These are phyloP conservation scores for Cryphonectria japonica DNA, from an alignment of 2,329 filamentous ascomycete species.

Conservation along the genomic window DNA sequence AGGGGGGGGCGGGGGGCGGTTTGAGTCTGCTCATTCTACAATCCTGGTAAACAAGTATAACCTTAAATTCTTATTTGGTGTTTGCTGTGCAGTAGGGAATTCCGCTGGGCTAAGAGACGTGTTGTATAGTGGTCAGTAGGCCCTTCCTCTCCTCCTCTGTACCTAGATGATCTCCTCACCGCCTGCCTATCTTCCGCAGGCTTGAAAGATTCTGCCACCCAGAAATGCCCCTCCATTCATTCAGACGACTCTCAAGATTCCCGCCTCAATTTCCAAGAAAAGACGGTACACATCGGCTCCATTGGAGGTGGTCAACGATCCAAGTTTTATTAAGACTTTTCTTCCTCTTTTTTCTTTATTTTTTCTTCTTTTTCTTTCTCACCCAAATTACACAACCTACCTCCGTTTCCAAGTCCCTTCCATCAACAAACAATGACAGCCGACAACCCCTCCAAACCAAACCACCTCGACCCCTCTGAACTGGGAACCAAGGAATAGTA, in stretches of 20 bases:
- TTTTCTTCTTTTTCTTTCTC: no score
- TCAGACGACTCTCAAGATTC: background rate
- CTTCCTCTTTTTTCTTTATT: background rate
- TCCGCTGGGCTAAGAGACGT: background rate
- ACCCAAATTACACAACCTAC: background rate
- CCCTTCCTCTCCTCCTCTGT: no score
- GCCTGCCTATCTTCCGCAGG: background rate
- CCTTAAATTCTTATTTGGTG: no score
- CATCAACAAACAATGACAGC: constrained; percentile 3
- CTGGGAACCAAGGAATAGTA: constrained; percentile 93
- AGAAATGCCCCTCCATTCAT: constrained; percentile 12
- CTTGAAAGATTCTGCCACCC: constrained; percentile 8
- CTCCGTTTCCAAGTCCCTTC: background rate
- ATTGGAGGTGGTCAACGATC: background rate
- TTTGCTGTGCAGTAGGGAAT: no score
- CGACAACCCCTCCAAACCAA: constrained; percentile 47
- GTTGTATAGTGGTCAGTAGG: background rate
- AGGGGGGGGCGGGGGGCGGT: no score
- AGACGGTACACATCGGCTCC: background rate
- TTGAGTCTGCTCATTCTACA: no score
- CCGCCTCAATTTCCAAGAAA: background rate
- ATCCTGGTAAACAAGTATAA: no score
- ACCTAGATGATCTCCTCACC: background rate
- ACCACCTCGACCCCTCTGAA: constrained; percentile 72
- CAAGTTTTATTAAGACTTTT: background rate